Base-by-base conservation (phyloP, 2,329 filamentous ascomycete genomes). In the Pseudocercospora fuligena region DNA sequence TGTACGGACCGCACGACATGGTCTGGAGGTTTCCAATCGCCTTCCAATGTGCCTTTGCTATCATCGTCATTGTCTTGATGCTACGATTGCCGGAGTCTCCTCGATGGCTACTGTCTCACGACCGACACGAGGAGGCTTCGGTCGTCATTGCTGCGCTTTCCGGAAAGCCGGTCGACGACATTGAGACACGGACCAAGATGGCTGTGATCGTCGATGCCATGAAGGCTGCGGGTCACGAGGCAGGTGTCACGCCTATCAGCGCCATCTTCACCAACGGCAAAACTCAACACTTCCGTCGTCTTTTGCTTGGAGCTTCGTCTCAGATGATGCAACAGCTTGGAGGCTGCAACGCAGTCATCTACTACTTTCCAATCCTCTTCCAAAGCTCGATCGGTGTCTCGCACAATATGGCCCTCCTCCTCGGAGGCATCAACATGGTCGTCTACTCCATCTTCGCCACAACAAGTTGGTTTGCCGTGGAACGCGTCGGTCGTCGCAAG, bases 281-380 rank as follows among this genome's bases (percentile, higher is more conserved):
- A 78, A 89, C 87, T 4, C 88, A 90, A 77, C 87, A 90, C 74
- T 86, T 89, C 79, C 85, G 88, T 6, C 83, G 88, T 46, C 88
- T 90, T 82, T 70, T 89, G 61, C 83, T 90, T 8, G 88, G 88
- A 2, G 82, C 85, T 0, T 84, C 82, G 8, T 83, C 83, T 8
- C 87, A 89, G 76, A 80, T 89, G 60, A 87, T 90, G 83, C 87
- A 89, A 75, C 88, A 90, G 70, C 79, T 89, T 7, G 84, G 83
- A n/a, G 73, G 86, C 0, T 87, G 85, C 65, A 81, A 81, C 49
- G 80, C 80, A 1, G 80, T 82, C 63, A 82, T 81, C 69, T 82
- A 82, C 72, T 82, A 79, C 67, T 81, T 81, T 65, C 80, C 80
- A 0, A 73, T 81, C 11, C 73, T 82, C 5, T 81, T 68, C 49